Conservation (phyloP, 108 stramenopile species). For the Cyclostephanos tholiformis region DNA sequence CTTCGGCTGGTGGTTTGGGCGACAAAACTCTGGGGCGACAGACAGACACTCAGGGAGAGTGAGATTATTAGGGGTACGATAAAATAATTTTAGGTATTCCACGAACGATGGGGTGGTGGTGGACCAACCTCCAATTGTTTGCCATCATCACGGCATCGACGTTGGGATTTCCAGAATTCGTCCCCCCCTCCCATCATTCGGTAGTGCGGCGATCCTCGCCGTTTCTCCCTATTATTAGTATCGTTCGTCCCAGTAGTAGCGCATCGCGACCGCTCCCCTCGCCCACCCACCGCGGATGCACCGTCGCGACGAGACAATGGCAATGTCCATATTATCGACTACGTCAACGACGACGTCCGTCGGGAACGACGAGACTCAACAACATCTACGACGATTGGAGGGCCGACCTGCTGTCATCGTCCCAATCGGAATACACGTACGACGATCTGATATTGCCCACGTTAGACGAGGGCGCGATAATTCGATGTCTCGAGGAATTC, state of each 20-base stretch:
- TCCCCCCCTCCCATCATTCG: neutral
- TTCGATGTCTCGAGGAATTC: slow-evolving; percentile 62
- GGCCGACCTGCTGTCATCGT: slow-evolving; percentile 53
- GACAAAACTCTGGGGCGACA: too few relatives aligned
- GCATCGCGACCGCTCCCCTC: neutral
- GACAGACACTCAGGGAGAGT: too few relatives aligned
- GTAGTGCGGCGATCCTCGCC: neutral
- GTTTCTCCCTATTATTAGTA: neutral
- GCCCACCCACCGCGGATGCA: neutral
- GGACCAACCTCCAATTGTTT: neutral
- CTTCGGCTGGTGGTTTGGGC: too few relatives aligned
- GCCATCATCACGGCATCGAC: neutral
- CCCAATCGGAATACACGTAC: slow-evolving; percentile 44
- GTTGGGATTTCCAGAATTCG: neutral
- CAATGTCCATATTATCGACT: too few relatives aligned
- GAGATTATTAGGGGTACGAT: too few relatives aligned
- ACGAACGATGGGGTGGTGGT: neutral
- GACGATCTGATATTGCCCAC: slow-evolving; percentile 36
- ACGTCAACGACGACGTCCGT: neutral
- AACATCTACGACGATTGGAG: slow-evolving; percentile 82
- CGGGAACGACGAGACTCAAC: neutral
- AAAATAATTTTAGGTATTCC: too few relatives aligned
- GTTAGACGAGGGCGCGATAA: slow-evolving; percentile 59
- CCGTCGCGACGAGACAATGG: too few relatives aligned
- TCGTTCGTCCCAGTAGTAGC: neutral